Evolutionary conservation across 805 yeast species (phyloP), one percentile per base, ranked within the genome.

Genomic region (Vanderwaltozyma polyspora): DNA sequence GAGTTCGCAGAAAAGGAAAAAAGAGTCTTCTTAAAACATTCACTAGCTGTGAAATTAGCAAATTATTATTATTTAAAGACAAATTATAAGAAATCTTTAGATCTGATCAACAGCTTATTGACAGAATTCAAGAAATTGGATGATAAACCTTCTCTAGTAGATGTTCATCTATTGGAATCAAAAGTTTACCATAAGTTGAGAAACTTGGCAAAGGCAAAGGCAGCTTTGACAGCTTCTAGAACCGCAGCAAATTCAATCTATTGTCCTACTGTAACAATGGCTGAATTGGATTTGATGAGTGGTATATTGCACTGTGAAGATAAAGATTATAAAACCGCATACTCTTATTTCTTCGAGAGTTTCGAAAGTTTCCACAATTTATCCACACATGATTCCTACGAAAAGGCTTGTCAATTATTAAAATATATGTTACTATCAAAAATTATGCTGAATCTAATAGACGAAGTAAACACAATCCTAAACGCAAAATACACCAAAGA

Each of bases 191-290:
- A 87, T 57, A 86, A 94, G 19, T 67, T 91, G 49, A 74, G 95
- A 57, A 91, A 91, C 58, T 70, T 83, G 49, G 81, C 95, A 5
- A 91, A 89, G 62, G 74, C 95, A 5, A 75, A 83, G 49, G 96
- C 97, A 6, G 78, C 95, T 3, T 68, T 91, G 48, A 86, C 97
- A 2, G 78, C 94, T 31, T 95, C 98, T 2, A 74, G 97, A 59
- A 91, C 98, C 0, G 80, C 94, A 3, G 98, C 98, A n/a, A 93
- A 91, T 58, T 73, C 96, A 16, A 84, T 91, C 34, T 93, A 87
- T 64, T 83, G 95, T 50, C 94, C 97, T 8, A 82, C 96, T n/a
- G 66, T 77, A 33, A 70, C 80, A 48, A 95, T 91, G 62, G 97
- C 97, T 1, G 94, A 86, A 54, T 70, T 91, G 36, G 99, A 91